These are phyloP conservation scores for Moniliella sp. DNA, from an alignment of 1,284 basidiomycete genomes.

Conservation along the genomic window DNA sequence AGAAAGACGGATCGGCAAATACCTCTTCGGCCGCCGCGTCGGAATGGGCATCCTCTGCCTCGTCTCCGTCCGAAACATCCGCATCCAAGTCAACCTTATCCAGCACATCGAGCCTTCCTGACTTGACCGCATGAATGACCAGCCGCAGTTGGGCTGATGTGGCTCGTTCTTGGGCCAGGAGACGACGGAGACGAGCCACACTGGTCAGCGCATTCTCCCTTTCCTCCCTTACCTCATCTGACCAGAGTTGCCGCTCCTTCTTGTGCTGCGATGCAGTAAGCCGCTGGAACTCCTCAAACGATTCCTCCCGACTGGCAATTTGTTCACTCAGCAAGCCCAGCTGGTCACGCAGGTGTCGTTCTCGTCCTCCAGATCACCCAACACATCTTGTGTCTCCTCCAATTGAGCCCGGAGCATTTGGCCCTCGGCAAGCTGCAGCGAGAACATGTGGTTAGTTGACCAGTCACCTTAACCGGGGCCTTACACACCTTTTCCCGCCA, in stretches of 20 bases:
- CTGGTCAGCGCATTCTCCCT: conserved; percentile 1
- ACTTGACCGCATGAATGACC: conserved; percentile 1
- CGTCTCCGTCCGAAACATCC: background rate
- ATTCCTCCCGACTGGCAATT: conserved; percentile 7
- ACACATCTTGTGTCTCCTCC: conserved; percentile 4
- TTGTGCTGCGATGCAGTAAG: conserved; percentile 1
- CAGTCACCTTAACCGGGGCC: background rate
- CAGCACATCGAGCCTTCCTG: background rate
- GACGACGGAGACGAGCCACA: background rate
- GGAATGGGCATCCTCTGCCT: no score
- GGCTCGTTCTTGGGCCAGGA: conserved; percentile 4
- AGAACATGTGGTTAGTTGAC: conserved; percentile 1
- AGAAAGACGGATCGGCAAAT: no score
- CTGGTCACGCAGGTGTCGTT: conserved; percentile 8
- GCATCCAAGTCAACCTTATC: background rate
- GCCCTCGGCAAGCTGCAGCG: conserved; percentile 7
- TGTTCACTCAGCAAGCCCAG: conserved; percentile 6
- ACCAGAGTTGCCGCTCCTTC: conserved; percentile 2
- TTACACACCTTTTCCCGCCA: conserved; percentile 6
- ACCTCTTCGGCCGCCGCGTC: no score
- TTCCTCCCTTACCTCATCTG: conserved; percentile 2
- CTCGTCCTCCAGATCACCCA: conserved; percentile 11
- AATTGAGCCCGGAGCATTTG: conserved; percentile 4
- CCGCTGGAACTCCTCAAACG: conserved; percentile 3
- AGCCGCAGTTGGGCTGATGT: conserved; percentile 3